Evolutionary conservation across 116 monocot genomes (phyloP), one percentile per base, ranked within the genome.

Genomic region (Posidonia oceanica): DNA sequence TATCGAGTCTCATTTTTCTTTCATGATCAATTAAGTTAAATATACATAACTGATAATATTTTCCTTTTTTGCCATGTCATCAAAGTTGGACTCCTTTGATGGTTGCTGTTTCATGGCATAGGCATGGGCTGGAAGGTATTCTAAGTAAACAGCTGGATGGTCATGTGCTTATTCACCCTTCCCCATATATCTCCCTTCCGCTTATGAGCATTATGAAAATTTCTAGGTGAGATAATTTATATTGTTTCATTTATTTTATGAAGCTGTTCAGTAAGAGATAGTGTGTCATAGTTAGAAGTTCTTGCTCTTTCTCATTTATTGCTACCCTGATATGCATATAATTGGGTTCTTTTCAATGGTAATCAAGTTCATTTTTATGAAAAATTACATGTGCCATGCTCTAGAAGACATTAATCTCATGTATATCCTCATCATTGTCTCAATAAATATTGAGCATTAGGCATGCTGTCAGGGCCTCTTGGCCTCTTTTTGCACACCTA

Each of bases 101-200:
- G 93, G 90, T 98, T 2, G 92, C 97, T 62, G 83, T 82, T 54
- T 87, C 84, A 57, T 97, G 97, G 93, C 85, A 80, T 78, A 85
- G 87, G 82, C 87, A 83, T 74, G 89, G 86, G 80, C 83, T 98
- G 36, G 97, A 97, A 80, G 77, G 71, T 36, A 82, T 98, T 65
- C 67, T 98, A 64, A 79, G 79, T 67, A 85, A 54, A 68, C 72
- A 78, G 59, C 72, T 82, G 37, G 85, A 87, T 79, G 74, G 73
- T 29, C 83, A 64, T 22, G 21, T 77, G 55, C 77, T 69, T 64
- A 76, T 84, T 74, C 84, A 75, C 66, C 97, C 97, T 80, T 98
- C 97, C 36, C 90, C 87, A 3, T 93, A 89, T 69, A 72, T 98
- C 3, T 89, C 85, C 59, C 85, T 98, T 71, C 97, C 97, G 5